Evolutionary conservation across 768 basidiomycete species (phyloP), one percentile per base, ranked within the genome.

Genomic region (Trametes cinnabarina): DNA sequence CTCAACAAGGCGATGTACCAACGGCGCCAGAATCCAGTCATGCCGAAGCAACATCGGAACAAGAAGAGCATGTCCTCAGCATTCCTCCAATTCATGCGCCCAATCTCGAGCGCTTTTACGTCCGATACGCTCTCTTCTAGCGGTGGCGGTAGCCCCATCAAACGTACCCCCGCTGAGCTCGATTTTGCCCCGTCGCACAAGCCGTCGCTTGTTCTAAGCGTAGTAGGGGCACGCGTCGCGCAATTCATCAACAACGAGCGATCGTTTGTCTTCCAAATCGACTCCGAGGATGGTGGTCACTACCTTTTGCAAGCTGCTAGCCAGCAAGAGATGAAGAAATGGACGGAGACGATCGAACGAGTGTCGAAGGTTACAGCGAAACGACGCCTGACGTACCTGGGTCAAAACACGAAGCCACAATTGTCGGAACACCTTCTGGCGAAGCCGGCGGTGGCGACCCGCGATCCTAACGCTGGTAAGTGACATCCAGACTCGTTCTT

Each of bases 51-150:
- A 55, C 88, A 90, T 60, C 80, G 89, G n/a, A 84, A 87, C 72
- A 92, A 92, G 80, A 90, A 91, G 73, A 92, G 89, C 75, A 88
- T 92, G 78, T 92, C 82, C 19, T 77, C 86, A 0, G 87, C 88
- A 4, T 88, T 93, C 71, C 80, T 92, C 73, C 87, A 85, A 65
- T 79, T 92, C 74, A 92, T 92, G 86, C 82, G 91, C n/a, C 92
- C 91, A 2, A 85, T 92, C 50, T 94, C 92, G 15, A 92, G 84
- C 59, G 92, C 92, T 2, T 93, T 93, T 66, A 84, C 84, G 19
- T 82, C 86, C 43, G 86, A 88, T 47, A 76, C 79, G 25, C 71
- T 78, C 17, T 75, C 77, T 4, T 25, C 44, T 25, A 25, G 23
- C 8, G 44, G 25, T 3, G 11, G 44, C n/a, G 68, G 70, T 3